Base-by-base conservation (phyloP, 805 yeast species). In the Clavispora vitiphila region DNA sequence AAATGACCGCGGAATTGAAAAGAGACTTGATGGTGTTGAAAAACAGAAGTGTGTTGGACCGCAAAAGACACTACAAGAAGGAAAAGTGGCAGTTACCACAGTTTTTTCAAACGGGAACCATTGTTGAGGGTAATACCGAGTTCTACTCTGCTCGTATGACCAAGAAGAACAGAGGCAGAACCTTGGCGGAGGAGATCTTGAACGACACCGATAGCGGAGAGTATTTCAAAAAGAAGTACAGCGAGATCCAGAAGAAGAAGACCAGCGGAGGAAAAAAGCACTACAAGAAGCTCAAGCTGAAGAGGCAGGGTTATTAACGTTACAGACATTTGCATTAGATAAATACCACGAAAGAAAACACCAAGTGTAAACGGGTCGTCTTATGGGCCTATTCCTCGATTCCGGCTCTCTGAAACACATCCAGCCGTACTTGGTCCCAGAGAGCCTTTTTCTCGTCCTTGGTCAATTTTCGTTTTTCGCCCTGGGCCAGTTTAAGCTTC, bases 31-130 rank as follows among this genome's bases (percentile, higher is more conserved):
- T 80, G 55, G 65, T 93, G 12, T 71, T 93, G 45, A 82, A 87
- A 56, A 86, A 91, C 67, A 80, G 99, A 64, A 83, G 85, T 42
- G 96, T 89, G 8, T 72, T 93, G 47, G 98, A 93, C 59, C 98
- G 97, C 7, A 93, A 93, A 65, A 77, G 97, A 54, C 96, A 88
- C 64, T 93, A 93, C 65, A 88, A 86, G 64, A 87, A 86, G 60
- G 93, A 84, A 44, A 80, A 80, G 47, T 83, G 89, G 84, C 74
- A 72, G 38, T 72, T 74, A 7, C 91, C 95, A 35, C 86, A 85
- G 55, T 78, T 72, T 50, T 89, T 93, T 60, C 93, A 91, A 44
- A 77, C 86, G 53, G 99, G 99, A 12, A 89, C 96, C 0, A 77
- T 93, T 27, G 64, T 90, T 20, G 93, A 85, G 53, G 91, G 89